These are phyloP conservation scores for Alternaria brassicicola DNA, from an alignment of 2,329 filamentous ascomycete genomes.

Conservation along the genomic window DNA sequence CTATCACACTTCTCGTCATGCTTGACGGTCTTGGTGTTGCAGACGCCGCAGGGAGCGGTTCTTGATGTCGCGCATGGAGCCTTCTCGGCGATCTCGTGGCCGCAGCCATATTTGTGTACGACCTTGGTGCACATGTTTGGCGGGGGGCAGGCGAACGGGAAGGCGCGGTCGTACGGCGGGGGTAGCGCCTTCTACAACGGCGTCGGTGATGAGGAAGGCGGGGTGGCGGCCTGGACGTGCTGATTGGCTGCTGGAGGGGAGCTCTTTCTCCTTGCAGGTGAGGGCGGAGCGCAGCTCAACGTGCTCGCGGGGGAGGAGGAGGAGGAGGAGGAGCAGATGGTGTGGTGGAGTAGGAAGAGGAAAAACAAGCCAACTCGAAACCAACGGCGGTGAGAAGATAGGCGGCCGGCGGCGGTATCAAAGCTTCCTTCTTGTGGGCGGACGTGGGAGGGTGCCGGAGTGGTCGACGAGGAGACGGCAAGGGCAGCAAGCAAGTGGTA, in stretches of 20 bases:
- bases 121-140: slow-evolving; percentile 55
- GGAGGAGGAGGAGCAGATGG: neutral
- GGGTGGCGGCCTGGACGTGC: slow-evolving; percentile 28
- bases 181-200: slow-evolving; percentile 29
- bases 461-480: slow-evolving; percentile 17
- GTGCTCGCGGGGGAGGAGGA: neutral
- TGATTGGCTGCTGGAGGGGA: slow-evolving; percentile 35
- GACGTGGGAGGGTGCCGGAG: slow-evolving; percentile 6
- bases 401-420: neutral
- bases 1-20: slow-evolving; percentile 56
- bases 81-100: slow-evolving; percentile 52
- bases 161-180: slow-evolving; percentile 29
- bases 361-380: neutral
- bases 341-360: neutral
- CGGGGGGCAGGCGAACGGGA: slow-evolving; percentile 20
- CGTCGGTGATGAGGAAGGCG: slow-evolving; percentile 28
- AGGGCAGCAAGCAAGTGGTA: slow-evolving; percentile 21
- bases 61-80: slow-evolving; percentile 56
- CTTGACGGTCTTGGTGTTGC: slow-evolving; percentile 53
- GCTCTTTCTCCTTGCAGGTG: slow-evolving; percentile 25
- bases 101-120: slow-evolving; percentile 56
- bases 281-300: slow-evolving; percentile 18
- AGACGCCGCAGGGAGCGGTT: slow-evolving; percentile 49
- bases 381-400: neutral
- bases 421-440: neutral